Evolutionary conservation across 2,329 filamentous ascomycete genomes (phyloP).

Genomic region (Aplosporella prunicola): DNA sequence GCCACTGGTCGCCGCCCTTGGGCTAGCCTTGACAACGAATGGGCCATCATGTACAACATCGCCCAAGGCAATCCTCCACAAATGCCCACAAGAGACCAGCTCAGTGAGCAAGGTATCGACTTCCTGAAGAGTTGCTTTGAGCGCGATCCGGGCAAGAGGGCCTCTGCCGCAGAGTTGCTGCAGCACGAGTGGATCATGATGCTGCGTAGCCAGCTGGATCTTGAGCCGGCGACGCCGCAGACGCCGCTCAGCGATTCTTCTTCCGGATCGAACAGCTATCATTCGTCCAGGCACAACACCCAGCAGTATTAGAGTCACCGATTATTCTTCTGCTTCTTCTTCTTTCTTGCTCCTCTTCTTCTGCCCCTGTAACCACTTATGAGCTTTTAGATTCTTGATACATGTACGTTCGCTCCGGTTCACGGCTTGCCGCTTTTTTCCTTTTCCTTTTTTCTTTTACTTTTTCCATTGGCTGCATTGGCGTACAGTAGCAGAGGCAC

Average conservation of each 20-base stretch:
- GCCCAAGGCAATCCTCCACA: slow-evolving; percentile 90
- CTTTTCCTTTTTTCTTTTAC: neutral
- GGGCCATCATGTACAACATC: slow-evolving; percentile 99
- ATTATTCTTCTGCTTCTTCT: neutral
- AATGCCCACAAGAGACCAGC: slow-evolving; percentile 70
- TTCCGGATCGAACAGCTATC: slow-evolving; percentile 1
- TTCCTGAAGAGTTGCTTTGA: slow-evolving; percentile 83
- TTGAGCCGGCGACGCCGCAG: slow-evolving; percentile 39
- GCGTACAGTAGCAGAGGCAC: too few species aligned
- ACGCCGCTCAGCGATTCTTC: slow-evolving; percentile 24
- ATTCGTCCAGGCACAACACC: slow-evolving; percentile 5
- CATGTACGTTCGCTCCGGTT: too few species aligned
- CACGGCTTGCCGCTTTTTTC: too few species aligned
- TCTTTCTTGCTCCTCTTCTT: too few species aligned
- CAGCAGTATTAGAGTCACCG: neutral
- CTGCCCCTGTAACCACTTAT: too few species aligned
- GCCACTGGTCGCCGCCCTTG: slow-evolving; percentile 88
- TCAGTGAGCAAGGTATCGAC: slow-evolving; percentile 75
- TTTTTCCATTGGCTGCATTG: too few species aligned
- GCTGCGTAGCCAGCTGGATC: slow-evolving; percentile 35
- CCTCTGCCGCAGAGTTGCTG: slow-evolving; percentile 76
- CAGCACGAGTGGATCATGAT: slow-evolving; percentile 80
- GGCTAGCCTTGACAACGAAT: slow-evolving; percentile 95
- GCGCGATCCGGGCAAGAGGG: slow-evolving; percentile 67
- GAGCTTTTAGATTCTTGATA: too few species aligned